These are phyloP conservation scores for Gentiana straminea DNA, from an alignment of 257 asterid genomes.

Conservation along the genomic window DNA sequence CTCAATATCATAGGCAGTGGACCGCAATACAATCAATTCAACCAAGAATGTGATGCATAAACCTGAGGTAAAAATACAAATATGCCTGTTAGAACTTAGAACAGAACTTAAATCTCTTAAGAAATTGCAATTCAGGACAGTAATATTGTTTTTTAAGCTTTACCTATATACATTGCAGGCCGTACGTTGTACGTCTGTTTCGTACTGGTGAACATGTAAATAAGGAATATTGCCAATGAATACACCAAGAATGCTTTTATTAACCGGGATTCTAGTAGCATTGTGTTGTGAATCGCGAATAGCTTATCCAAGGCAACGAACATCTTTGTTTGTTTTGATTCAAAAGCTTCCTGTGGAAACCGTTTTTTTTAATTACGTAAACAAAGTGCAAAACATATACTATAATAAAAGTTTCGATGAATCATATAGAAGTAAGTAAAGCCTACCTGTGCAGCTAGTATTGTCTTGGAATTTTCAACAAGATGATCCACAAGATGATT, in stretches of 20 bases:
- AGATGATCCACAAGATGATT: constrained; percentile 25
- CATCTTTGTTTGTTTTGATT: constrained; percentile 74
- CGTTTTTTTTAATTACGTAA: too few species aligned
- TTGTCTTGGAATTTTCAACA: constrained; percentile 54
- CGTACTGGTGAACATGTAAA: constrained; percentile 76
- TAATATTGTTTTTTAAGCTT: neutral
- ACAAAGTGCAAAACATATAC: neutral
- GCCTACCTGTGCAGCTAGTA: constrained; percentile 69
- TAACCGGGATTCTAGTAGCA: constrained; percentile 61
- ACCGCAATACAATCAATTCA: constrained; percentile 40
- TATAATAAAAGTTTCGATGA: too few species aligned
- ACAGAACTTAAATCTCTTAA: neutral
- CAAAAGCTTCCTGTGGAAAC: constrained; percentile 58
- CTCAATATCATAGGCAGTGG: constrained; percentile 22
- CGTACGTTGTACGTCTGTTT: constrained; percentile 67
- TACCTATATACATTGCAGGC: constrained; percentile 65
- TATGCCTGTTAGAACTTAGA: neutral
- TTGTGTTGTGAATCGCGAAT: constrained; percentile 65
- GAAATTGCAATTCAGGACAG: neutral
- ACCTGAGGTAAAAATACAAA: constrained; percentile 20
- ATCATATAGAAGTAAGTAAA: too few species aligned
- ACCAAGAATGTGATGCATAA: constrained; percentile 39
- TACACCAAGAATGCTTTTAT: constrained; percentile 52
- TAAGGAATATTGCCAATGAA: constrained; percentile 43
- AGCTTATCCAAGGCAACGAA: constrained; percentile 70